Percentiles rank a stretch among this genome's conserved stretches.
Evolutionary conservation across 768 basidiomycete genomes (phyloP).

Genomic region (Termitomyces sp.): DNA sequence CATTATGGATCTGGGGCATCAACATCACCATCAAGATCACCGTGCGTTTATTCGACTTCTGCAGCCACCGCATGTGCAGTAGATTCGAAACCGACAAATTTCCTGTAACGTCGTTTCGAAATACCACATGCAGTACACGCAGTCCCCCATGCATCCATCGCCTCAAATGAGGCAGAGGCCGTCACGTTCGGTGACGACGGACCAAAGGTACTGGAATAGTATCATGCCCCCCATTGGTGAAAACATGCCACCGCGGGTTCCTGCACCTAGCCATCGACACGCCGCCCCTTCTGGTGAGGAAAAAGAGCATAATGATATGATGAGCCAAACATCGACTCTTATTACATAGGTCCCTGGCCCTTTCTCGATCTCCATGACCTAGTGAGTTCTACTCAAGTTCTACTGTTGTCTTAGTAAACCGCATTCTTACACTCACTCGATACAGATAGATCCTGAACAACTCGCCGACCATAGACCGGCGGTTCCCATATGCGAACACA

Average conservation of each 20-base stretch:
- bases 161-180: neutral
- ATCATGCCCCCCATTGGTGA: constrained; percentile 3
- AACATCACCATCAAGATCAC: neutral
- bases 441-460: constrained; percentile 22
- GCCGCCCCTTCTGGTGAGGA: constrained; percentile 35
- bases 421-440: neutral
- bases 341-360: constrained; percentile 28
- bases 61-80: too few relatives aligned
- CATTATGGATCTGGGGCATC: neutral
- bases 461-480: constrained; percentile 14
- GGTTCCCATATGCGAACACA: constrained; percentile 18
- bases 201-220: constrained; percentile 6
- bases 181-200: constrained; percentile 6
- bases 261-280: constrained; percentile 30
- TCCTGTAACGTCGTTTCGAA: neutral
- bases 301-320: constrained; percentile 7
- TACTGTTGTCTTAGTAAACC: neutral
- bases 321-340: neutral
- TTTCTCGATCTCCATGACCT: constrained; percentile 29
- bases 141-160: neutral
- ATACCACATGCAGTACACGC: neutral
- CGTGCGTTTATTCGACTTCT: neutral
- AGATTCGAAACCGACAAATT: neutral
- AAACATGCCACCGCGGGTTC: constrained; percentile 21
- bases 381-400: constrained; percentile 12